Percentiles rank a stretch among this genome's conserved stretches.
Evolutionary conservation across 176 grass and related monocot genomes (phyloP).

Genomic region (Echinochloa phyllopogon): DNA sequence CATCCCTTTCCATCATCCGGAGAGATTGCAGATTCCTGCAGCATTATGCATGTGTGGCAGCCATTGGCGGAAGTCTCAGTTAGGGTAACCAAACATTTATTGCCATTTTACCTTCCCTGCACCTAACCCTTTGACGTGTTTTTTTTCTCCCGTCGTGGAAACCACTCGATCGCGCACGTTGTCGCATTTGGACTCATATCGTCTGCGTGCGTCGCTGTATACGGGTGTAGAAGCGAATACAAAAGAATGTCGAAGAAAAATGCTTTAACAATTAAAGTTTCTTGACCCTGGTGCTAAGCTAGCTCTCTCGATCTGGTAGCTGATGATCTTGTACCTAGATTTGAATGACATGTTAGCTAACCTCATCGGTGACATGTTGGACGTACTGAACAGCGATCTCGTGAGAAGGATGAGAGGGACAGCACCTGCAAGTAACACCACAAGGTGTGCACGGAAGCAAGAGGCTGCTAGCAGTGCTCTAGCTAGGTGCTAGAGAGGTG

Average conservation of each 20-base stretch:
- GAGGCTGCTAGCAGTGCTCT: neutral
- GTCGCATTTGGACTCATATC: conserved; percentile 21
- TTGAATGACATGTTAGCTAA: conserved; percentile 53
- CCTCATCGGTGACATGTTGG: conserved; percentile 37
- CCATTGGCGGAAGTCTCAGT: conserved; percentile 29
- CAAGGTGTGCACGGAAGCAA: neutral
- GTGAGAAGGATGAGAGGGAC: conserved; percentile 25
- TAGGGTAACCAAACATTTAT: conserved; percentile 46
- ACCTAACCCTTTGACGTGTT: conserved; percentile 62
- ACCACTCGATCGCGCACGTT: neutral
- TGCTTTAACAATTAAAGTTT: conserved; percentile 29
- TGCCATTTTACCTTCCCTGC: conserved; percentile 51
- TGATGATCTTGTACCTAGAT: conserved; percentile 41
- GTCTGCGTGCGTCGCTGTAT: neutral
- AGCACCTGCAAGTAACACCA: neutral
- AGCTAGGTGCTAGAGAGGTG: neutral
- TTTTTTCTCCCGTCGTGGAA: conserved; percentile 31
- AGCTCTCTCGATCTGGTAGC: no score
- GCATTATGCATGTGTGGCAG: neutral
- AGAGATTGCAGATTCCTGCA: conserved; percentile 21
- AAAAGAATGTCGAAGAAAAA: neutral
- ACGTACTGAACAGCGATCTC: neutral
- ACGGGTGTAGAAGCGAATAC: conserved; percentile 1
- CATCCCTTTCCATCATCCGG: conserved; percentile 27
- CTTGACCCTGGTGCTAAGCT: conserved; percentile 26